These are phyloP conservation scores for Boletus rufocinnamomeus DNA, from an alignment of 768 basidiomycete species.

Conservation along the genomic window DNA sequence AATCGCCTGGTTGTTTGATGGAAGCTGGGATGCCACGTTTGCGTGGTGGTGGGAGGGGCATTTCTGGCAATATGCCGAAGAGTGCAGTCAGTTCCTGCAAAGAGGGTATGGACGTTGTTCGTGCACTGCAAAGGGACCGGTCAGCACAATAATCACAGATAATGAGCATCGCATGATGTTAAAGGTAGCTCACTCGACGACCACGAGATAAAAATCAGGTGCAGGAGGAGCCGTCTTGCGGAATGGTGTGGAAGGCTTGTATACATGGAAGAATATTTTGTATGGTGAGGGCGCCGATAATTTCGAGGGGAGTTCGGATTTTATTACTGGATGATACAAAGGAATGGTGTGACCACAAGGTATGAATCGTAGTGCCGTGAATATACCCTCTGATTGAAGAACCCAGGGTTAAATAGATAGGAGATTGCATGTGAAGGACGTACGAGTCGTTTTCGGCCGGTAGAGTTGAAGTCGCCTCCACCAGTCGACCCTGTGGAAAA, in stretches of 20 bases:
- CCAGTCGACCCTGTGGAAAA: constrained; percentile 45
- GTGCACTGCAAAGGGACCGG: constrained; percentile 53
- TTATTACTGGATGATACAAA: constrained; percentile 28
- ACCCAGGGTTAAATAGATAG: background rate
- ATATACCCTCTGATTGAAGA: constrained; percentile 57
- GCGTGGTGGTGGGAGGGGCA: constrained; percentile 63
- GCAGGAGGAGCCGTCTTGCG: constrained; percentile 72
- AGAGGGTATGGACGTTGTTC: constrained; percentile 80
- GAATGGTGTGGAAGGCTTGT: constrained; percentile 87
- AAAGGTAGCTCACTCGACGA: constrained; percentile 67
- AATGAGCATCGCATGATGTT: background rate
- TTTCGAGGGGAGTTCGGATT: constrained; percentile 2
- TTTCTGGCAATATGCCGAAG: constrained; percentile 65
- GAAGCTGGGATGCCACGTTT: constrained; percentile 24
- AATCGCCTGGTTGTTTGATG: constrained; percentile 3
- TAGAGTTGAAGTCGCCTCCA: constrained; percentile 60
- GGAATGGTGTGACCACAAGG: constrained; percentile 61
- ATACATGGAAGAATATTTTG: constrained; percentile 83
- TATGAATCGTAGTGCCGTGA: constrained; percentile 69
- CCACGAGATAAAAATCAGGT: constrained; percentile 86
- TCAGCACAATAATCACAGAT: constrained; percentile 6
- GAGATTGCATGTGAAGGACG: constrained; percentile 19
- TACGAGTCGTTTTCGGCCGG: constrained; percentile 60
- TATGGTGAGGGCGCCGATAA: constrained; percentile 41
- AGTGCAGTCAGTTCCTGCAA: constrained; percentile 74